A percentile compares a stretch with the other conserved stretches of the same genome.
These are phyloP conservation scores for Suaeda aralocaspica DNA, from an alignment of 148 eudicot genomes.

Conservation along the genomic window DNA sequence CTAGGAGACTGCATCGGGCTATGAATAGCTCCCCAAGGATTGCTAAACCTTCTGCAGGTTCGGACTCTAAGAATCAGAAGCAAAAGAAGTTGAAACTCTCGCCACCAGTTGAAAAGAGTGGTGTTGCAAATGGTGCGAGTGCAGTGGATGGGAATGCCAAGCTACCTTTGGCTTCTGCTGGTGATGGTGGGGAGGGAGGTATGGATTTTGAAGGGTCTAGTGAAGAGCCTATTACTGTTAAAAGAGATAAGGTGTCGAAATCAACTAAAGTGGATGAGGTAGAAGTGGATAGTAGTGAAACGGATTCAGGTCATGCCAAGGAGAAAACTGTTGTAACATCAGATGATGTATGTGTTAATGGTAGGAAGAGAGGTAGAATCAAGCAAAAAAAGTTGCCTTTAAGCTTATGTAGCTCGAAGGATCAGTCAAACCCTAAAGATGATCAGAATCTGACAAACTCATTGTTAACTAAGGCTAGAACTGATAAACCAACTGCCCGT, in stretches of 20 bases:
- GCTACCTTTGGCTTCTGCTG: conserved; percentile 30
- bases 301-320: conserved; percentile 38
- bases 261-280: conserved; percentile 31
- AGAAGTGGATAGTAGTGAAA: conserved; percentile 42
- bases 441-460: conserved; percentile 40
- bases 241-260: conserved; percentile 37
- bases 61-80: conserved; percentile 50
- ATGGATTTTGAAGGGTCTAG: conserved; percentile 36
- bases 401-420: conserved; percentile 69
- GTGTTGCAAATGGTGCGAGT: conserved; percentile 26
- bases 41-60: conserved; percentile 39
- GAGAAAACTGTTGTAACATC: conserved; percentile 32
- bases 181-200: conserved; percentile 33
- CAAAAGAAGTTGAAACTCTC: conserved; percentile 53
- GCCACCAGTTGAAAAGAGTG: conserved; percentile 30
- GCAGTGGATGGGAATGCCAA: conserved; percentile 19
- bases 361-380: conserved; percentile 72
- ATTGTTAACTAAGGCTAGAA: conserved; percentile 27
- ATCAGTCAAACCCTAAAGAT: conserved; percentile 57
- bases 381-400: conserved; percentile 84
- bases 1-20: conserved; percentile 62
- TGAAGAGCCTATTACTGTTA: conserved; percentile 32
- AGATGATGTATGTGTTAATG: conserved; percentile 38
- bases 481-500: conserved; percentile 27
- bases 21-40: conserved; percentile 83